Base-by-base conservation (phyloP, 192 early-diverging fungal genomes). In the Haplosporangium gracile region DNA sequence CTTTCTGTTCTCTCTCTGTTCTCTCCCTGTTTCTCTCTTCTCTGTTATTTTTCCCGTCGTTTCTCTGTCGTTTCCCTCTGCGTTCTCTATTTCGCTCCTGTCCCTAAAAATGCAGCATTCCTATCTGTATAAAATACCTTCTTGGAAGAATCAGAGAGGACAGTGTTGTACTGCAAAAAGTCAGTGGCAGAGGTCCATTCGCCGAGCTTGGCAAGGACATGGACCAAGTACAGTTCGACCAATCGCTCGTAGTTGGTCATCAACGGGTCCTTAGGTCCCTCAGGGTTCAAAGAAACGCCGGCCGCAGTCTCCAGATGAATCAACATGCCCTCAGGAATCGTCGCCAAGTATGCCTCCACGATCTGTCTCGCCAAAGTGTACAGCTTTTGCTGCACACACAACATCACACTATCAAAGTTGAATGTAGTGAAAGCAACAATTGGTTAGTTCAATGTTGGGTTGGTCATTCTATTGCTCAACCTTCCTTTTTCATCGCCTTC, bases 201-300 rank as follows among this genome's bases (percentile, higher is more conserved):
- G n/a, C 78, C 80, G 2, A 89, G 57, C 55, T 85, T 88, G 65
- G 89, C 77, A 34, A 89, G 63, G 13, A 88, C 86, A 77, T 89
- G 82, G 55, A 89, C 70, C 68, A 89, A 32, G 55, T 89, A 89
- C 20, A 89, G 51, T 22, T 89, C 85, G 20, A 89, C 82, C 13
- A 89, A 57, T 43, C 83, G 76, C 57, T 88, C 89, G 70, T 89
- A 89, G 42, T 78, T 82, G n/a, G 77, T 89, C 82, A 89, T 82
- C 38, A 88, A 55, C 29, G 82, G 77, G 43, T 89, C 82, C 74
- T 85, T 81, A 3, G 47, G 26, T 11, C 63, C 73, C 24, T 34
- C 55, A 60, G 63, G 71, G n/a, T 60, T 63, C 53, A 70, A 63
- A 20, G 74, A 68, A 11, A 79, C 78, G 5, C 82, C 82, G 5